Conservation (phyloP, 2,329 filamentous ascomycete genomes). For the Diaporthe vaccinii region DNA sequence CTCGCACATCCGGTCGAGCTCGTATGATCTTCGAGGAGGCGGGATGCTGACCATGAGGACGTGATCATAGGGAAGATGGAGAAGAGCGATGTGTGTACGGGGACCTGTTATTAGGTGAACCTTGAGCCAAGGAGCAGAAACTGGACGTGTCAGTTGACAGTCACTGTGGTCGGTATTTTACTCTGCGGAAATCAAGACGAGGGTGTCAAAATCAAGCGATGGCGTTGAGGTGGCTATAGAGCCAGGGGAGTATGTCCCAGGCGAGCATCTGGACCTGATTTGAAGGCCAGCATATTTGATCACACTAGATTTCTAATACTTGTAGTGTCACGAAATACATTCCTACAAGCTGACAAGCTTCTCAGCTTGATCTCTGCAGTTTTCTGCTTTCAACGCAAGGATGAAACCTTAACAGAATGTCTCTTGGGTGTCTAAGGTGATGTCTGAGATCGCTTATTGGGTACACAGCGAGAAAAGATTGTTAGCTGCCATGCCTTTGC, state of each 20-base stretch:
- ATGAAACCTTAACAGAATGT: accelerated
- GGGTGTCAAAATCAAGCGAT: neutral
- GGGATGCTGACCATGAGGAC: neutral
- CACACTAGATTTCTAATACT: neutral
- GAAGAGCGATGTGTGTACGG: neutral
- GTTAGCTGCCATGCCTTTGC: neutral
- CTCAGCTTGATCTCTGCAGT: neutral
- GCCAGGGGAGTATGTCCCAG: neutral
- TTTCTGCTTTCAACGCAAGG: neutral
- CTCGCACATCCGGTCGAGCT: conserved; percentile 28
- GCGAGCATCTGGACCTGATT: neutral
- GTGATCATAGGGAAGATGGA: neutral
- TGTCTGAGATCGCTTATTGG: neutral
- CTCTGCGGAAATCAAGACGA: neutral
- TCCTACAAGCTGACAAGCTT: neutral
- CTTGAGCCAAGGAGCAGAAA: neutral
- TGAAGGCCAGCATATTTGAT: neutral
- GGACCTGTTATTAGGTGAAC: neutral
- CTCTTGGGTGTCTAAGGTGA: no score
- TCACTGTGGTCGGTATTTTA: neutral
- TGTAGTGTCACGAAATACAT: no score
- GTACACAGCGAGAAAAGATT: neutral
- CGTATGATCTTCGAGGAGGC: neutral
- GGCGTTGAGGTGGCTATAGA: conserved; percentile 4
- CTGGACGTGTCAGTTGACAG: neutral